These are phyloP conservation scores for Mortierella sp. DNA, from an alignment of 371 early-diverging fungal species.

Conservation along the genomic window DNA sequence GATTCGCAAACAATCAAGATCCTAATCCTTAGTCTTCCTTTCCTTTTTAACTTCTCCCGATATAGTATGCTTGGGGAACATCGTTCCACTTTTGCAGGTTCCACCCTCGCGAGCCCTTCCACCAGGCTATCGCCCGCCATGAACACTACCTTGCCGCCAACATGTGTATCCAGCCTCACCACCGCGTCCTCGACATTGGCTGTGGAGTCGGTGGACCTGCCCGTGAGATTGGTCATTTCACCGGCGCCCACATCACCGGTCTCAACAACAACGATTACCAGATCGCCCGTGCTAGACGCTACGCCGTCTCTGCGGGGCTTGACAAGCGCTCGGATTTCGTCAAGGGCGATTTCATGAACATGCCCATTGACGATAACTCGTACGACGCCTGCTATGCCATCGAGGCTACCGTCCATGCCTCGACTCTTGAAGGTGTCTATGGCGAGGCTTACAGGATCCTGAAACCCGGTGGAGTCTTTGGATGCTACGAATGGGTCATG, in stretches of 20 bases:
- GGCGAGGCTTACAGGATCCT: slow-evolving; percentile 90
- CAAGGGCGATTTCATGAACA: slow-evolving; percentile 93
- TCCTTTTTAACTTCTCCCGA: background rate
- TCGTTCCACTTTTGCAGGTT: slow-evolving; percentile 94
- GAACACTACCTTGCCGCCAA: slow-evolving; percentile 89
- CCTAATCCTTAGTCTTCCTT: background rate
- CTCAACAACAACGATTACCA: slow-evolving; percentile 98
- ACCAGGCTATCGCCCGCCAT: slow-evolving; percentile 89
- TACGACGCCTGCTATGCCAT: slow-evolving; percentile 94
- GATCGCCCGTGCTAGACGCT: slow-evolving; percentile 81
- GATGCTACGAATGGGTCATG: slow-evolving; percentile 94
- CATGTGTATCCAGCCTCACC: slow-evolving; percentile 75
- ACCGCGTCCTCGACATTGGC: slow-evolving; percentile 89
- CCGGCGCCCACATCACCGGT: slow-evolving; percentile 91
- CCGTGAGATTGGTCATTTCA: slow-evolving; percentile 90
- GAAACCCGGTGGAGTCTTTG: slow-evolving; percentile 93
- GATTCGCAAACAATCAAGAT: background rate
- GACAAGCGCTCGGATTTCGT: slow-evolving; percentile 72
- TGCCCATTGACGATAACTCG: slow-evolving; percentile 86
- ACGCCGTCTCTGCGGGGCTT: slow-evolving; percentile 78
- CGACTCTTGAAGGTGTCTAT: slow-evolving; percentile 87
- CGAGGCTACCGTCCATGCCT: slow-evolving; percentile 94
- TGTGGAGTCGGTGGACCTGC: slow-evolving; percentile 97
- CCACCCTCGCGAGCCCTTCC: slow-evolving; percentile 83
- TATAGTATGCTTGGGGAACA: slow-evolving; percentile 86